A percentile compares a stretch with the other conserved stretches of the same genome.
These are phyloP conservation scores for Stephanocyclus meneghinianus DNA, from an alignment of 352 stramenopile species.

Conservation along the genomic window DNA sequence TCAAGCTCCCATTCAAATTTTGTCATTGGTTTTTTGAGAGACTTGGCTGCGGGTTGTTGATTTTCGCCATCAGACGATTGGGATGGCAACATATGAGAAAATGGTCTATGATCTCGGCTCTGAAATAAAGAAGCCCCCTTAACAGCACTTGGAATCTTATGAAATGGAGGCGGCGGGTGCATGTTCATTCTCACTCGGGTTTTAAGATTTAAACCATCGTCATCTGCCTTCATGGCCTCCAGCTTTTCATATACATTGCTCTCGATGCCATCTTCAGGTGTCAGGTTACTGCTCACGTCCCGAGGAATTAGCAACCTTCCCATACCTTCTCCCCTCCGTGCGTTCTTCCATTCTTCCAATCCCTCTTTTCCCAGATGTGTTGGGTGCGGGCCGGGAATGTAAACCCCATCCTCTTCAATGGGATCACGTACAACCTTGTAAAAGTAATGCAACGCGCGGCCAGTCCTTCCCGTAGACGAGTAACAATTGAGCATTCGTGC, in stretches of 20 bases:
- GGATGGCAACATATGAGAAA: neutral
- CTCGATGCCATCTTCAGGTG: neutral
- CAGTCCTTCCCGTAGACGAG: constrained; percentile 57
- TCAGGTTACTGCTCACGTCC: neutral
- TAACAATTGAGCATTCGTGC: constrained; percentile 73
- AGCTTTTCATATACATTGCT: neutral
- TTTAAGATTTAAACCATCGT: constrained; percentile 7
- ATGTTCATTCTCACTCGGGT: constrained; percentile 41
- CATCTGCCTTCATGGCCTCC: constrained; percentile 1
- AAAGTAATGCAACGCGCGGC: constrained; percentile 73
- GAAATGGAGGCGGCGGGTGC: constrained; percentile 58
- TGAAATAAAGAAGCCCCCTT: constrained; percentile 37
- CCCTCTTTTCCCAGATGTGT: constrained; percentile 39
- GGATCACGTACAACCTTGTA: constrained; percentile 66
- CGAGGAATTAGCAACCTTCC: constrained; percentile 4
- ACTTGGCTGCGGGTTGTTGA: constrained; percentile 7
- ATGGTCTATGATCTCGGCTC: constrained; percentile 10
- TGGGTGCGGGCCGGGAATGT: constrained; percentile 49
- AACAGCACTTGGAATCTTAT: constrained; percentile 74
- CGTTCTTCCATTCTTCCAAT: constrained; percentile 42
- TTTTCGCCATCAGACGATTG: neutral
- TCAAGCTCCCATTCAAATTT: constrained; percentile 69
- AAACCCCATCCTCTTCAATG: constrained; percentile 47
- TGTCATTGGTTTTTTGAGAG: constrained; percentile 46
- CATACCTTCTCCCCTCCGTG: constrained; percentile 22